These are phyloP conservation scores for Colletotrichum shisoi DNA, from an alignment of 2,329 filamentous ascomycete species.

Conservation along the genomic window DNA sequence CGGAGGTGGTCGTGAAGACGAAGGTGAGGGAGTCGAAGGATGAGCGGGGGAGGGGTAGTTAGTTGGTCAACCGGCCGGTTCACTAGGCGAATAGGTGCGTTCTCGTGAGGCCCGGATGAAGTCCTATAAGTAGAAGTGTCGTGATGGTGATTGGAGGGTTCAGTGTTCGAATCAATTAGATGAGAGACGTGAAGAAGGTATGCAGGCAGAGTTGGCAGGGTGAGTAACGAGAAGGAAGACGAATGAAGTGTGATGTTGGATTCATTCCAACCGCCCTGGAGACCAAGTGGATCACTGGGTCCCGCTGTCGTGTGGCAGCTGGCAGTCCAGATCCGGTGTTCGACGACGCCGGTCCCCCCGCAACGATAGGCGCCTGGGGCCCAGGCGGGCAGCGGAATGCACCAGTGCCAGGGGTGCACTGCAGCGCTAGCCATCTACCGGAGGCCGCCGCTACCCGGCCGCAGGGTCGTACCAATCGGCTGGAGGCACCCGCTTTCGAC, in stretches of 20 bases:
- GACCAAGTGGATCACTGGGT: conserved; percentile 2
- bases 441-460: conserved; percentile 37
- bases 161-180: background rate
- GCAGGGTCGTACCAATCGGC: background rate
- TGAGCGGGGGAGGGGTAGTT: conserved; percentile 3
- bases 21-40: background rate
- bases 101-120: background rate
- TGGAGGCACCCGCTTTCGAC: conserved; percentile 3
- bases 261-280: conserved; percentile 31
- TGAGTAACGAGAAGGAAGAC: background rate
- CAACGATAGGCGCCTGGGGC: conserved; percentile 4
- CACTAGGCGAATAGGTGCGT: background rate
- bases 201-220: conserved; percentile 10
- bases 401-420: conserved; percentile 24
- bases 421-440: conserved; percentile 33
- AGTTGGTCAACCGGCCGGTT: background rate
- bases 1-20: background rate
- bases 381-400: conserved; percentile 24
- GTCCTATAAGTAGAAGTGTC: background rate
- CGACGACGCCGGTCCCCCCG: conserved; percentile 9
- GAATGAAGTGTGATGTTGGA: conserved; percentile 32
- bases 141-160: background rate
- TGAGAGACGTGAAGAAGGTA: background rate
- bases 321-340: conserved; percentile 18
- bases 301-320: background rate